Evolutionary conservation across 306 rosid species (phyloP).

Genomic region (Boehmeria nivea): DNA sequence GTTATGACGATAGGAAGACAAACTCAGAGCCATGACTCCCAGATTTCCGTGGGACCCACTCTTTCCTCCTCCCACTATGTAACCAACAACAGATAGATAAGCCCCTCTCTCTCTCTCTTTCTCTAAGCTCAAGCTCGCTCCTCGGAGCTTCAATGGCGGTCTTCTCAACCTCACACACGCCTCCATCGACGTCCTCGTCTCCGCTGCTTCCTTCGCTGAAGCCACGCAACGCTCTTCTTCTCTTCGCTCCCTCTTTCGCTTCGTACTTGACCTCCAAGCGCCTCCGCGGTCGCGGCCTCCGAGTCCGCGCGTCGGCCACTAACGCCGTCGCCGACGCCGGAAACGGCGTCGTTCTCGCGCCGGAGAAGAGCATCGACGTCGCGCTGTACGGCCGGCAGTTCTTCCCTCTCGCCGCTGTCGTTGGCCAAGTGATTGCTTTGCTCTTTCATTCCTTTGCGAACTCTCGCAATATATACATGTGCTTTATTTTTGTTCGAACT

Average conservation of each 20-base stretch:
- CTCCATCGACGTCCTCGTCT: conserved; percentile 24
- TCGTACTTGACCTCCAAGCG: conserved; percentile 14
- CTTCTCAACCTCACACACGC: conserved; percentile 20
- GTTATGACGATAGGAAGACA: background rate
- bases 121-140: conserved; percentile 1
- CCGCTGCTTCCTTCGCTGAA: conserved; percentile 18
- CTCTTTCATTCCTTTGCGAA: background rate
- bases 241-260: conserved; percentile 21
- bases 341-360: conserved; percentile 50
- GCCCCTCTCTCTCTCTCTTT: too few species aligned
- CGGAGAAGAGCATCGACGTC: conserved; percentile 26
- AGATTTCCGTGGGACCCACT: conserved; percentile 10
- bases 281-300: conserved; percentile 9
- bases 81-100: background rate
- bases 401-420: conserved; percentile 94
- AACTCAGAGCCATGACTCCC: background rate
- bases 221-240: conserved; percentile 18
- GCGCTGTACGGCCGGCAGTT: conserved; percentile 59
- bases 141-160: conserved; percentile 22
- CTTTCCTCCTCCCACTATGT: background rate
- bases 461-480: too few species aligned
- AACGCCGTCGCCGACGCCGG: conserved; percentile 38
- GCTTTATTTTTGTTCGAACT: background rate
- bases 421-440: conserved; percentile 62
- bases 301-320: conserved; percentile 24